Evolutionary conservation across 164 flowering plant genomes (phyloP).

Genomic region (grape (Vitis vinifera)): DNA sequence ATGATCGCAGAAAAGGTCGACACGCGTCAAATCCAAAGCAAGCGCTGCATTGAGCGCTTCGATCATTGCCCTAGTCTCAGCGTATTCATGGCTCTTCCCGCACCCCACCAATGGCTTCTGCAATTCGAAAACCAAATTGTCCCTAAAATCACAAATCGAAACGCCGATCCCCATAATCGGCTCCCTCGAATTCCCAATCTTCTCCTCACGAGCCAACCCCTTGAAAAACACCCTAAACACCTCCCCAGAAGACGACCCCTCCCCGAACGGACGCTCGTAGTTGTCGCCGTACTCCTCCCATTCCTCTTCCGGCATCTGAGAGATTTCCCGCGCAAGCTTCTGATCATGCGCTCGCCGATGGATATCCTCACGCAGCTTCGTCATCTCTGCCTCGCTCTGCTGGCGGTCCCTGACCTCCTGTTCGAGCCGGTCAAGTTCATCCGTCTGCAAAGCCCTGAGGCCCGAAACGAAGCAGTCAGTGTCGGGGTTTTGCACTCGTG

Average conservation of each 20-base stretch:
- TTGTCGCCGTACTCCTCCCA: slow-evolving; percentile 53
- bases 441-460: slow-evolving; percentile 24
- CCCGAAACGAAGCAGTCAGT: slow-evolving; percentile 9
- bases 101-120: slow-evolving; percentile 43
- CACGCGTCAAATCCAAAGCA: slow-evolving; percentile 46
- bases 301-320: slow-evolving; percentile 37
- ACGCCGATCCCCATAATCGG: slow-evolving; percentile 48
- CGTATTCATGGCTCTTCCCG: slow-evolving; percentile 28
- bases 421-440: slow-evolving; percentile 32
- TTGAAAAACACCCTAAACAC: slow-evolving; percentile 54
- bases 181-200: slow-evolving; percentile 12
- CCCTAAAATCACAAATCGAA: slow-evolving; percentile 60
- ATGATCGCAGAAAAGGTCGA: slow-evolving; percentile 45
- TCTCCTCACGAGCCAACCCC: slow-evolving; percentile 64
- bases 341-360: slow-evolving; percentile 54
- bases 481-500: neutral
- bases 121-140: slow-evolving; percentile 46
- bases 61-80: slow-evolving; percentile 56
- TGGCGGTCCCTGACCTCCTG: slow-evolving; percentile 37
- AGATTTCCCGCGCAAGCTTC: slow-evolving; percentile 44
- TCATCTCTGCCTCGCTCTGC: slow-evolving; percentile 30
- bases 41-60: slow-evolving; percentile 66
- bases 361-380: slow-evolving; percentile 32
- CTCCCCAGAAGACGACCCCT: slow-evolving; percentile 29
- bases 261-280: slow-evolving; percentile 47